Conservation (phyloP, 768 basidiomycete genomes). For the Chalciporus sphaerocephalus region DNA sequence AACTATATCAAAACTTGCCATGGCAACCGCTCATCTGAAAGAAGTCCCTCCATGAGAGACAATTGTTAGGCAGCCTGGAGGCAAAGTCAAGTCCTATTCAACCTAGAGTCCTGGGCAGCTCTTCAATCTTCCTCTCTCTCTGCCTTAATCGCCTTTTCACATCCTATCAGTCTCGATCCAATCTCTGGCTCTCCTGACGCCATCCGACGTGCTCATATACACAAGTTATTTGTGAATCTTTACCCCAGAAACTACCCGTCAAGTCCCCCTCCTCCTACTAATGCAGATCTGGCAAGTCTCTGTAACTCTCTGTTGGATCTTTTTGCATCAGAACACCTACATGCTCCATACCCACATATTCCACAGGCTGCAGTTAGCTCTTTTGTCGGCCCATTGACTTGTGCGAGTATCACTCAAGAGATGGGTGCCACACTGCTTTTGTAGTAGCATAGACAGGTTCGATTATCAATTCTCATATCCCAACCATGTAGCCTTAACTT, state of each 20-base stretch:
- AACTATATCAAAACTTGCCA: conserved; percentile 48
- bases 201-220: conserved; percentile 74
- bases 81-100: conserved; percentile 49
- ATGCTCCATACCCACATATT: conserved; percentile 79
- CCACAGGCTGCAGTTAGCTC: conserved; percentile 92
- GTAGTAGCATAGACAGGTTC: conserved; percentile 77
- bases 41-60: conserved; percentile 62
- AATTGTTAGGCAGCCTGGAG: conserved; percentile 29
- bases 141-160: conserved; percentile 69
- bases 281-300: conserved; percentile 67
- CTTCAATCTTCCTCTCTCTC: conserved; percentile 69
- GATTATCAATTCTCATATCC: background rate
- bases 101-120: conserved; percentile 63
- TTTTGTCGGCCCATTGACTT: conserved; percentile 82
- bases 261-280: conserved; percentile 54
- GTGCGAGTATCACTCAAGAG: conserved; percentile 80
- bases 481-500: conserved; percentile 3
- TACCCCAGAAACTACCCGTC: conserved; percentile 55
- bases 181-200: conserved; percentile 50
- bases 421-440: conserved; percentile 75
- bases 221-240: conserved; percentile 59
- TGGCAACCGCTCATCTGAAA: conserved; percentile 51
- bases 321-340: conserved; percentile 80
- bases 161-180: conserved; percentile 66
- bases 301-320: conserved; percentile 90